A percentile compares a stretch with the other conserved stretches of the same genome.
Conservation (phyloP, 495 filamentous ascomycete species). For the Penicillium malachiteum region DNA sequence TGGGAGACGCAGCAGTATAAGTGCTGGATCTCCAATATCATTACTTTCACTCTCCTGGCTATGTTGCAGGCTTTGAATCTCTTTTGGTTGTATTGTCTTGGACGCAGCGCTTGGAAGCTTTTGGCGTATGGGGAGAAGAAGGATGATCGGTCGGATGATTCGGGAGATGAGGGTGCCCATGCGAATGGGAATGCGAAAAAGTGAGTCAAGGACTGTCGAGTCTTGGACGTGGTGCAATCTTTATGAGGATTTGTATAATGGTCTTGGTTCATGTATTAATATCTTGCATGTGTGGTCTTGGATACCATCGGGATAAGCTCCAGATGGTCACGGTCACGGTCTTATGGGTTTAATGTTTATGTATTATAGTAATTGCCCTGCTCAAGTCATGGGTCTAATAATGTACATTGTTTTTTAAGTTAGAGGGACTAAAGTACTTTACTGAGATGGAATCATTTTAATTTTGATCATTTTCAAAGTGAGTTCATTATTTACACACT, state of each 20-base stretch:
- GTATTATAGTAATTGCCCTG: too few relatives aligned
- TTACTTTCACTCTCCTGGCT: conserved; percentile 64
- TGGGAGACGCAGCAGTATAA: conserved; percentile 78
- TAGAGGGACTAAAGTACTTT: too few relatives aligned
- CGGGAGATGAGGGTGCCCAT: conserved; percentile 4
- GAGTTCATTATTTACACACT: conserved; percentile 12
- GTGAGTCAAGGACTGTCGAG: not conserved
- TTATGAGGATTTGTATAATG: too few relatives aligned
- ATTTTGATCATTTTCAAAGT: conserved; percentile 6
- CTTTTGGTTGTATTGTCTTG: conserved; percentile 75
- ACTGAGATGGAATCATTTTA: not conserved
- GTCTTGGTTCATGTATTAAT: too few relatives aligned
- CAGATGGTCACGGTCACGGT: too few relatives aligned
- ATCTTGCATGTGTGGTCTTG: too few relatives aligned
- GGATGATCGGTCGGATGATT: conserved; percentile 27
- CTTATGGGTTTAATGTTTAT: too few relatives aligned
- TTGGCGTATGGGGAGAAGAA: conserved; percentile 24
- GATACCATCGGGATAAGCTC: too few relatives aligned
- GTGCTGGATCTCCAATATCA: conserved; percentile 62
- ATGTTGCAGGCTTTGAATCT: conserved; percentile 69
- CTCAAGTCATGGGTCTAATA: too few relatives aligned
- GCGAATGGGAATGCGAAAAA: not conserved
- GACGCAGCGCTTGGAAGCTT: conserved; percentile 40
- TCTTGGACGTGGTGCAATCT: too few relatives aligned
- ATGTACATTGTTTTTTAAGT: too few relatives aligned